These are phyloP conservation scores for Leccinum rimulosum DNA, from an alignment of 768 basidiomycete species.

Conservation along the genomic window DNA sequence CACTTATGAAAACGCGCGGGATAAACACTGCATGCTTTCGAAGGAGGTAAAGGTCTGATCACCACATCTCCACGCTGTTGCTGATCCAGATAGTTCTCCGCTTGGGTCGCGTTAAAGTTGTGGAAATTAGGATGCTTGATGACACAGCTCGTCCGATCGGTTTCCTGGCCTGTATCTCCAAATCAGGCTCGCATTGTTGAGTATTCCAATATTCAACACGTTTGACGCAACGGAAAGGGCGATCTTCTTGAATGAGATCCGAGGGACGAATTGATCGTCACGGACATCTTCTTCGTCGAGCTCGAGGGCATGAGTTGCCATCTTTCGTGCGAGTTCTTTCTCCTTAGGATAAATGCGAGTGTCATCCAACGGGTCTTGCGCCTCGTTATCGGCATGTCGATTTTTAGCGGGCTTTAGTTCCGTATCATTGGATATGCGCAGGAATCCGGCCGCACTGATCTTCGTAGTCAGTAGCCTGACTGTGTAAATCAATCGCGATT, in stretches of 20 bases:
- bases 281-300: constrained; percentile 97
- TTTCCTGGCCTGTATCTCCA: constrained; percentile 75
- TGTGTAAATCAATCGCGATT: constrained; percentile 90
- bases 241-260: constrained; percentile 64
- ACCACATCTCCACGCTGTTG: constrained; percentile 97
- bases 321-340: constrained; percentile 95
- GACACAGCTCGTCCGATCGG: constrained; percentile 74
- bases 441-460: constrained; percentile 90
- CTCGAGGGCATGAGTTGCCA: constrained; percentile 96
- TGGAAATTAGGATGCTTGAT: constrained; percentile 99
- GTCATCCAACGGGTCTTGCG: constrained; percentile 86
- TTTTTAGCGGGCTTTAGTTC: constrained; percentile 61
- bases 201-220: constrained; percentile 66
- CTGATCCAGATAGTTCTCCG: constrained; percentile 84
- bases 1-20: neutral
- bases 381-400: constrained; percentile 59
- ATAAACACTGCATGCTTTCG: constrained; percentile 61
- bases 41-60: constrained; percentile 76
- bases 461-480: constrained; percentile 76
- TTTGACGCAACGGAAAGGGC: constrained; percentile 55
- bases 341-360: constrained; percentile 98
- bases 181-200: constrained; percentile 59
- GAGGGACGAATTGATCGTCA: constrained; percentile 71
- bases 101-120: constrained; percentile 86
- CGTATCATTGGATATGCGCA: constrained; percentile 77